Evolutionary conservation across 805 yeast species (phyloP).

Genomic region (Saccharomyces eubayanus): DNA sequence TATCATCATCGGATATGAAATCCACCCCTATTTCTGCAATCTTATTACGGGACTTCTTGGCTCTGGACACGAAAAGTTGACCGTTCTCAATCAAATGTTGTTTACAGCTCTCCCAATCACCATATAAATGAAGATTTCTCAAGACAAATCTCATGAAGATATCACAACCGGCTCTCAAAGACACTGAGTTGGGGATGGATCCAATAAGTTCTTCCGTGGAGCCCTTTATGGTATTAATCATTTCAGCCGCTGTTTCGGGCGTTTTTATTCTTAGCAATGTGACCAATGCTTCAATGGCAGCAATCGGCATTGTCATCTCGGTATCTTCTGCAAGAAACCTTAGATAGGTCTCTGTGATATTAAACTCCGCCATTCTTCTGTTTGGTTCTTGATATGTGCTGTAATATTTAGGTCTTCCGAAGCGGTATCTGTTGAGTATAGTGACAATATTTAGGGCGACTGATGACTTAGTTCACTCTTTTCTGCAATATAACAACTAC

Average conservation of each 20-base stretch:
- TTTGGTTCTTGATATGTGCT: neutral
- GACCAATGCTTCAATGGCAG: constrained; percentile 92
- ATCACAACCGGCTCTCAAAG: constrained; percentile 95
- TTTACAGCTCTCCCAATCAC: constrained; percentile 93
- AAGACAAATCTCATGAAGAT: constrained; percentile 88
- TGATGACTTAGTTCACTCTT: neutral
- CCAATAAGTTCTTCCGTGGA: constrained; percentile 69
- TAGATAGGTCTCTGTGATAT: constrained; percentile 73
- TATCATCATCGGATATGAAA: constrained; percentile 89
- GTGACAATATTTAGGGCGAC: neutral
- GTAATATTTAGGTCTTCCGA: neutral
- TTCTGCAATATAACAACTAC: neutral
- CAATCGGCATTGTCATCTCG: constrained; percentile 99
- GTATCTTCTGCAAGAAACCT: constrained; percentile 77
- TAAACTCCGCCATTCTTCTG: constrained; percentile 42
- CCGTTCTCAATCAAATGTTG: constrained; percentile 89
- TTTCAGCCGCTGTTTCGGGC: constrained; percentile 89
- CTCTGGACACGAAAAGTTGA: constrained; percentile 80
- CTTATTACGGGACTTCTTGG: constrained; percentile 79
- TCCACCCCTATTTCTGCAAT: constrained; percentile 84
- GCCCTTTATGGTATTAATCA: constrained; percentile 69
- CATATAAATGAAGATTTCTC: constrained; percentile 70
- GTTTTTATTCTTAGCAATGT: constrained; percentile 72
- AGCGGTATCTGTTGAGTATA: neutral
- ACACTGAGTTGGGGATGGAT: constrained; percentile 82